Evolutionary conservation across 2,329 filamentous ascomycete genomes (phyloP), one percentile per base, ranked within the genome.

Genomic region (Diaporthe nobilis): DNA sequence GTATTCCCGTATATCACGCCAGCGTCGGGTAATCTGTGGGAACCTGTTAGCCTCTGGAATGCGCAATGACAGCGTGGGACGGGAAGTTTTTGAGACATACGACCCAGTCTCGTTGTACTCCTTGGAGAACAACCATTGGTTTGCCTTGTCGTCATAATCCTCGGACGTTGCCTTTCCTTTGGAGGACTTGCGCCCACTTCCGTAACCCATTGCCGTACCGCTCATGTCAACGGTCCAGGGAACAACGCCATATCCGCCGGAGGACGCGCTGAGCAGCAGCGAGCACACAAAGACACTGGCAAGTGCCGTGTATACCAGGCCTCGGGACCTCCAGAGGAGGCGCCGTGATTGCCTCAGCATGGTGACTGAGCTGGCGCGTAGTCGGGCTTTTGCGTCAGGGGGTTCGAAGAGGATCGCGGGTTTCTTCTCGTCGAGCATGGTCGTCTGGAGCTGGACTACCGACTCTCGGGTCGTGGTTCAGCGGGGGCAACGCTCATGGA

Each of bases 1-100:
- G 90, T 91, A 73, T 88, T 89, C 28, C 90, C 90, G 79, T 90
- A 92, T n/a, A 92, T 86, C 12, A 87, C 85, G 74, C 89, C 88
- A 20, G 87, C 87, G 34, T 84, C 85, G 22, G 85, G 83, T 76
- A 86, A 80, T 51, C 87, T 90, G 78, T 76, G 61, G 47, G 37
- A 34, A 44, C 39, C 3, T 13, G 74, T 81, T 79, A 83, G 78
- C 77, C 83, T 80, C 78, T 82, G 53, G 13, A 61, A 47, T 58
- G 73, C 57, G 13, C 44, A 44, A 31, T 51, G 28, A 28, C 42
- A 31, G 9, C 28, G 37, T 68, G 6, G 22, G 49, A 22, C 25
- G 63, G 42, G 13, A 61, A 51, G 47, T 44, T 68, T 70, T 67
- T 71, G 57, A 71, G 60, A 81, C 83, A 81, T 83, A 85, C 84